phyloP scores from a whole-genome alignment of 768 basidiomycete genomes.

The Rhizopogon salebrosus region DNA sequence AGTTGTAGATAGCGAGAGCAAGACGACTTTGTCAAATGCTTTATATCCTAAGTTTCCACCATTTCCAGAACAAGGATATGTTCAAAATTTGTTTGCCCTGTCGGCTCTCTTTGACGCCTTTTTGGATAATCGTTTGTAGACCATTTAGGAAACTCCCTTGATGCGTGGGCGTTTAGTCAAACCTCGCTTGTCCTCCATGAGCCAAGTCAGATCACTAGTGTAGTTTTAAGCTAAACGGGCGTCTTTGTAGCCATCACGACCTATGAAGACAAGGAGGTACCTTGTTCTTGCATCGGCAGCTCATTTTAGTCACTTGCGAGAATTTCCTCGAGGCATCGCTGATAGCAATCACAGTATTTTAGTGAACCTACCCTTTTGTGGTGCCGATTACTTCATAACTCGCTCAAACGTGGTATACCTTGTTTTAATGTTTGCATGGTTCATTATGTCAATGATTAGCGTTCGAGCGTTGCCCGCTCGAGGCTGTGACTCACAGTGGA shows the following conservation, averaged over 20 bases:
- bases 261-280: conserved; percentile 8
- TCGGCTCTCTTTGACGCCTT: conserved; percentile 18
- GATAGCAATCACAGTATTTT: conserved; percentile 9
- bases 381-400: conserved; percentile 18
- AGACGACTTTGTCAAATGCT: conserved; percentile 12
- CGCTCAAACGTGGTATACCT: conserved; percentile 14
- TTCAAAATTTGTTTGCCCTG: conserved; percentile 10
- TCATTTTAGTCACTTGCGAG: conserved; percentile 2
- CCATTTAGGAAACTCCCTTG: conserved; percentile 22
- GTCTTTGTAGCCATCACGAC: conserved; percentile 26
- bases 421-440: conserved; percentile 10
- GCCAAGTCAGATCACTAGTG: conserved; percentile 23
- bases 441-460: neutral
- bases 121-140: conserved; percentile 32
- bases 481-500: too few species aligned
- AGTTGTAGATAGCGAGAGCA: conserved; percentile 11
- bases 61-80: conserved; percentile 31
- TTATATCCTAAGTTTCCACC: conserved; percentile 21
- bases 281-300: conserved; percentile 25
- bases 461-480: too few species aligned
- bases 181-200: conserved; percentile 9
- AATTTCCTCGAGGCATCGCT: neutral
- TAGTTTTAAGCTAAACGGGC: conserved; percentile 2
- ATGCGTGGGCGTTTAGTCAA: neutral
- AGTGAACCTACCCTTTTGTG: conserved; percentile 8